Conservation (phyloP, 257 asterid genomes). For the Catharanthus roseus region DNA sequence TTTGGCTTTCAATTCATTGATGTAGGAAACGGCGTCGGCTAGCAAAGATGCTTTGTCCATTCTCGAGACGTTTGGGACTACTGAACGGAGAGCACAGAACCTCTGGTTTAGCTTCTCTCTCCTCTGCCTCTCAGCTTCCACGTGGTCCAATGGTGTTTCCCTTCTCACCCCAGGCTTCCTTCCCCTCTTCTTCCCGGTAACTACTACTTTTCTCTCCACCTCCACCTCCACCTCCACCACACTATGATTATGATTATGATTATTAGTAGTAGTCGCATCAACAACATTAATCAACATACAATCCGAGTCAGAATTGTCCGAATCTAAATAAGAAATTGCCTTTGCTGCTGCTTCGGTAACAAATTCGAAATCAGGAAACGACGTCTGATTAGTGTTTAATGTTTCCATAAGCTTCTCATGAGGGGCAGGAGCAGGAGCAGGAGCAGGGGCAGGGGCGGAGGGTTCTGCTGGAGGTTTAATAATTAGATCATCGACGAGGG, state of each 20-base stretch:
- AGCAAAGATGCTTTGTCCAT: conserved; percentile 81
- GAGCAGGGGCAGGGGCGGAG: no score
- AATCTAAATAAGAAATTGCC: conserved; percentile 25
- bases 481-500: conserved; percentile 6
- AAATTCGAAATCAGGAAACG: no score
- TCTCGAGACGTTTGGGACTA: conserved; percentile 69
- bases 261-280: no score
- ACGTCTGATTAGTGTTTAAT: no score
- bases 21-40: conserved; percentile 78
- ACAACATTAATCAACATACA: conserved; percentile 12
- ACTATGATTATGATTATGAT: no score
- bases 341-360: no score
- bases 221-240: no score
- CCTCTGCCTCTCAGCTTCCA: conserved; percentile 88
- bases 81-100: conserved; percentile 73
- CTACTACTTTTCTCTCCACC: conserved; percentile 15
- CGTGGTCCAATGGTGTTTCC: conserved; percentile 54
- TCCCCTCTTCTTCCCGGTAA: conserved; percentile 66
- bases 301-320: conserved; percentile 19
- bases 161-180: conserved; percentile 38
- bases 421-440: no score
- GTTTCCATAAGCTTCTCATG: no score
- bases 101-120: conserved; percentile 85
- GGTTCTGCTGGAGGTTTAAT: neutral
- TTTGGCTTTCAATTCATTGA: conserved; percentile 51